These are phyloP conservation scores for Pelargonium myrrhifolium DNA, from an alignment of 441 rosid genomes.

Conservation along the genomic window DNA sequence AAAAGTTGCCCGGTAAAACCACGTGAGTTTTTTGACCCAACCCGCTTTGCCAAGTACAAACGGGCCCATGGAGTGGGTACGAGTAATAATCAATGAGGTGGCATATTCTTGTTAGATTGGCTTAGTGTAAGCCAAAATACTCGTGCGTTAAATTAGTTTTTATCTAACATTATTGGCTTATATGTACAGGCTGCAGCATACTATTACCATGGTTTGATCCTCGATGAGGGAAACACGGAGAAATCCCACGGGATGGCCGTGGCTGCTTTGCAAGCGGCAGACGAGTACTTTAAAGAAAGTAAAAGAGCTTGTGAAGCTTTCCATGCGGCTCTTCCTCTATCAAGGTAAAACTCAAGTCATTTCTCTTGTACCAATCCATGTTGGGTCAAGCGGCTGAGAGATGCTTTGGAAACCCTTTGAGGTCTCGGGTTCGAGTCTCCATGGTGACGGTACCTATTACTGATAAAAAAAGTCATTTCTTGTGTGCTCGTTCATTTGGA, in stretches of 20 bases:
- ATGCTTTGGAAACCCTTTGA: no score
- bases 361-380: no score
- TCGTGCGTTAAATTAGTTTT: background rate
- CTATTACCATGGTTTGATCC: constrained; percentile 92
- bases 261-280: constrained; percentile 94
- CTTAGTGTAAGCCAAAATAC: background rate
- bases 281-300: constrained; percentile 77
- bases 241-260: constrained; percentile 92
- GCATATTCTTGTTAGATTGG: no score
- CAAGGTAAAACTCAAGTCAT: constrained; percentile 44
- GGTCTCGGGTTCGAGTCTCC: no score
- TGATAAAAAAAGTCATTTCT: no score
- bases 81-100: no score
- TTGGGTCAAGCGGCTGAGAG: no score
- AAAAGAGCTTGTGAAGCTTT: constrained; percentile 68
- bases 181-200: constrained; percentile 80
- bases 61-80: no score
- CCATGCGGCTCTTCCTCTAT: constrained; percentile 57
- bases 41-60: no score
- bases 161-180: background rate
- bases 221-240: constrained; percentile 95
- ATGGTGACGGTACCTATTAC: no score
- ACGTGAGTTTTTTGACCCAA: no score
- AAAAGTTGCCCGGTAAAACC: no score
- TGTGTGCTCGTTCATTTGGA: background rate